These are phyloP conservation scores for Trichoderma pleuroti DNA, from an alignment of 2,329 filamentous ascomycete species.

Conservation along the genomic window DNA sequence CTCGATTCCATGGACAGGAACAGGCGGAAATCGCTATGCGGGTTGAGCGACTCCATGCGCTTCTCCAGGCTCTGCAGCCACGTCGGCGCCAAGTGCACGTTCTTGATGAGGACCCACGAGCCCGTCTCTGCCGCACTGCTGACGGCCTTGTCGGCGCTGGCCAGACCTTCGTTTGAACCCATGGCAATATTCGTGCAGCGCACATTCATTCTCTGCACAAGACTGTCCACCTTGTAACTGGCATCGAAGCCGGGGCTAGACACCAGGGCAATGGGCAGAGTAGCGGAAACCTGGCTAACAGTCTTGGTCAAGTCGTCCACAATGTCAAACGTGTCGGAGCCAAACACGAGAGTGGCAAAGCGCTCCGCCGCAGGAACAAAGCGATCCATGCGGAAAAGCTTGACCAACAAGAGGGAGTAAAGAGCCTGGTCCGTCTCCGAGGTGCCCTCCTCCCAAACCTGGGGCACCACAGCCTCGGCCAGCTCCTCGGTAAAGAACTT, in stretches of 20 bases:
- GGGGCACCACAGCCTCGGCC: slow-evolving; percentile 79
- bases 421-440: slow-evolving; percentile 72
- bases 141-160: slow-evolving; percentile 93
- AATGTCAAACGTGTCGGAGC: slow-evolving; percentile 74
- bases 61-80: slow-evolving; percentile 98
- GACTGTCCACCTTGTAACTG: slow-evolving; percentile 95
- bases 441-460: slow-evolving; percentile 63
- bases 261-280: slow-evolving; percentile 82
- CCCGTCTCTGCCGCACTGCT: slow-evolving; percentile 86
- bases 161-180: slow-evolving; percentile 92
- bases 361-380: slow-evolving; percentile 90
- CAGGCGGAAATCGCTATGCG: slow-evolving; percentile 85
- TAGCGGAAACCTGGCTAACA: slow-evolving; percentile 77
- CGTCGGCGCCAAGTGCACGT: slow-evolving; percentile 91
- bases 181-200: slow-evolving; percentile 97
- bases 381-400: slow-evolving; percentile 90
- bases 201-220: slow-evolving; percentile 79
- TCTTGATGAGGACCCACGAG: slow-evolving; percentile 97
- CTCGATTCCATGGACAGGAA: slow-evolving; percentile 99
- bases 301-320: slow-evolving; percentile 83
- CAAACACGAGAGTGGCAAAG: slow-evolving; percentile 86
- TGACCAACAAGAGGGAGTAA: slow-evolving; percentile 81
- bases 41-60: slow-evolving; percentile 90
- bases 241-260: slow-evolving; percentile 97
- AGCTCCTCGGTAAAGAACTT: slow-evolving; percentile 80